A percentile compares a stretch with the other conserved stretches of the same genome.
phyloP scores from a whole-genome alignment of 805 yeast species.

The Blastobotrys peoriensis region DNA sequence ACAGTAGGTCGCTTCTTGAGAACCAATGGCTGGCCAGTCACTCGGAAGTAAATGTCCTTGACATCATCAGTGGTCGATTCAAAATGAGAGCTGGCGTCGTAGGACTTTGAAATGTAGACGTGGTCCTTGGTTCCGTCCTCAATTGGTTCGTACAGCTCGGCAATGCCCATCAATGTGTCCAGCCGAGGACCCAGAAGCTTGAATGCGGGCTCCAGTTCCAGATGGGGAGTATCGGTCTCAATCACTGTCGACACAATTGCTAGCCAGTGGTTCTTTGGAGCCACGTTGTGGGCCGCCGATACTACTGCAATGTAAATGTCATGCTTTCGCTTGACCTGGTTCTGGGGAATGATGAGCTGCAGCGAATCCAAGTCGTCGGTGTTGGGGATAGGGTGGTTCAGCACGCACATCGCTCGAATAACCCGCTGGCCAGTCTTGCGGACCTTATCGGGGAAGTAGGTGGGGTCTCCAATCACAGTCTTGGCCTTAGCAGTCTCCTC shows the following conservation, averaged over 20 bases:
- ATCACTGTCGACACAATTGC: slow-evolving; percentile 93
- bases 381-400: slow-evolving; percentile 83
- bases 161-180: slow-evolving; percentile 90
- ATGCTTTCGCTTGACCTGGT: slow-evolving; percentile 85
- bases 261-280: slow-evolving; percentile 79
- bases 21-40: slow-evolving; percentile 87
- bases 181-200: slow-evolving; percentile 71
- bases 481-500: slow-evolving; percentile 92
- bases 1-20: slow-evolving; percentile 67
- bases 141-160: slow-evolving; percentile 81
- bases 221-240: slow-evolving; percentile 88
- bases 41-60: slow-evolving; percentile 85
- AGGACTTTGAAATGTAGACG: slow-evolving; percentile 78
- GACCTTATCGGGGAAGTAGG: slow-evolving; percentile 86
- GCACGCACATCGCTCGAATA: slow-evolving; percentile 79
- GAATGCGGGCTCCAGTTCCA: slow-evolving; percentile 91
- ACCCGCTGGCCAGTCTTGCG: slow-evolving; percentile 66
- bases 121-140: slow-evolving; percentile 77
- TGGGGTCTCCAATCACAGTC: slow-evolving; percentile 93
- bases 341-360: slow-evolving; percentile 94
- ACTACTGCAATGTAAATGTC: slow-evolving; percentile 92
- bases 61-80: slow-evolving; percentile 96
- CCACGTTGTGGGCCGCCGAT: slow-evolving; percentile 83
- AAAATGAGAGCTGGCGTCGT: slow-evolving; percentile 92
- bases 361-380: slow-evolving; percentile 80